phyloP scores from a whole-genome alignment of 2,329 filamentous ascomycete species.

The Sphaerulina populicola region DNA sequence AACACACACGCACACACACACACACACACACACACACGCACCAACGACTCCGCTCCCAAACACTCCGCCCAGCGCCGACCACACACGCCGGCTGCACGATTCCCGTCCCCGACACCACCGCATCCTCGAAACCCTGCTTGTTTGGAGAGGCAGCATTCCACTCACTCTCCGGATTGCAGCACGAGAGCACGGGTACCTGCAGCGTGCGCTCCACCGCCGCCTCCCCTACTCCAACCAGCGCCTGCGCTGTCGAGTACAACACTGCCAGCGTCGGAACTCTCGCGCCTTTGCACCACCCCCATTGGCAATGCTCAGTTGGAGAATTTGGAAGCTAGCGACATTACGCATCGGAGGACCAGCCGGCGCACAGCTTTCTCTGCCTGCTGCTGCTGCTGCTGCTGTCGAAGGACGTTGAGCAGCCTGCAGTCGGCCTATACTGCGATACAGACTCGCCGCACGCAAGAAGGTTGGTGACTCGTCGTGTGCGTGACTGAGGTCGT shows the following conservation, averaged over 20 bases:
- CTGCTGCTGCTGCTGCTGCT: background rate
- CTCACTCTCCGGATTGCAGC: background rate
- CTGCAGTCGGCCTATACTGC: background rate
- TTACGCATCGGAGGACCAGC: background rate
- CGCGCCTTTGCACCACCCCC: background rate
- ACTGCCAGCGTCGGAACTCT: constrained; percentile 1
- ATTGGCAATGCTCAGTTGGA: constrained; percentile 8
- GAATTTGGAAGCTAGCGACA: constrained; percentile 10
- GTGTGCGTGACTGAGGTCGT: constrained; percentile 10
- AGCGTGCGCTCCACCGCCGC: background rate
- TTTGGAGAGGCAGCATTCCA: constrained; percentile 8
- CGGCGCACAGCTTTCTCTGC: constrained; percentile 1
- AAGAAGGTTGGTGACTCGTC: constrained; percentile 1
- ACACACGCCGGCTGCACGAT: background rate
- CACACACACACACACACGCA: background rate
- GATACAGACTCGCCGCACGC: background rate
- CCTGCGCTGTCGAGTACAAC: constrained; percentile 4
- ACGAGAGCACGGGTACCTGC: constrained; percentile 5
- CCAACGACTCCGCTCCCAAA: background rate
- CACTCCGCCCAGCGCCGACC: background rate
- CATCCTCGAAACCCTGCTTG: background rate
- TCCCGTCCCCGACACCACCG: background rate
- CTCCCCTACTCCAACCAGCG: constrained; percentile 3
- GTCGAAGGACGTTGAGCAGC: background rate
- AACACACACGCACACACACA: background rate